These are phyloP conservation scores for Venturia asperata DNA, from an alignment of 2,329 filamentous ascomycete genomes.

Conservation along the genomic window DNA sequence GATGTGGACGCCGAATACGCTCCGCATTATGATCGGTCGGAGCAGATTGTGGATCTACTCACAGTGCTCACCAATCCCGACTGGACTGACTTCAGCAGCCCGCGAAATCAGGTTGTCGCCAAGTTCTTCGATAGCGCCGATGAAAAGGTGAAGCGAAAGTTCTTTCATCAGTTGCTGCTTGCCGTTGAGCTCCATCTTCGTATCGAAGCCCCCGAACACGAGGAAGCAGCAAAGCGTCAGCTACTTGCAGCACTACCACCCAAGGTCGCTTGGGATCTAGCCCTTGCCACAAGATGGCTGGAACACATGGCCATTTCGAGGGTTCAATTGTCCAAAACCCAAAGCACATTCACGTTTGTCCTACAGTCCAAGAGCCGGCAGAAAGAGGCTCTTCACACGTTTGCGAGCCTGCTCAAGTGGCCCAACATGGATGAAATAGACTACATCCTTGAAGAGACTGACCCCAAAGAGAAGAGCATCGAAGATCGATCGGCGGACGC, in stretches of 20 bases:
- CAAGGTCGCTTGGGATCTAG: conserved; percentile 64
- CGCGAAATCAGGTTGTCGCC: conserved; percentile 65
- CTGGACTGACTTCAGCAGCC: conserved; percentile 67
- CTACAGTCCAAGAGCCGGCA: conserved; percentile 60
- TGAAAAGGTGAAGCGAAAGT: conserved; percentile 52
- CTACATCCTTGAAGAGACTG: conserved; percentile 53
- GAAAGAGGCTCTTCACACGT: conserved; percentile 59
- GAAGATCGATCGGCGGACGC: conserved; percentile 63
- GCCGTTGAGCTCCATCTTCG: conserved; percentile 65
- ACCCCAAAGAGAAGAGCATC: conserved; percentile 38
- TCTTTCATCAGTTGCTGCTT: conserved; percentile 71
- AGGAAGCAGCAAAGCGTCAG: conserved; percentile 57
- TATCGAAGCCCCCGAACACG: conserved; percentile 56
- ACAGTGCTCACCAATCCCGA: conserved; percentile 59
- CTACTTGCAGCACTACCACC: conserved; percentile 60
- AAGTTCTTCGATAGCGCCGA: conserved; percentile 60
- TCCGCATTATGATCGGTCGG: conserved; percentile 57
- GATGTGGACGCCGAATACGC: conserved; percentile 57
- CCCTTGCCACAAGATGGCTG: conserved; percentile 65
- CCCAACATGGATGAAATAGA: conserved; percentile 62
- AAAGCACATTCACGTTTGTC: conserved; percentile 50
- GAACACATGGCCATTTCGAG: conserved; percentile 62
- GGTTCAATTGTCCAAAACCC: conserved; percentile 41
- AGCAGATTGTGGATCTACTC: conserved; percentile 66
- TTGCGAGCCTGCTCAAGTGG: conserved; percentile 69